A percentile compares a stretch with the other conserved stretches of the same genome.
phyloP scores from a whole-genome alignment of 2,329 filamentous ascomycete species.

The Neopestalotiopsis clavispora region DNA sequence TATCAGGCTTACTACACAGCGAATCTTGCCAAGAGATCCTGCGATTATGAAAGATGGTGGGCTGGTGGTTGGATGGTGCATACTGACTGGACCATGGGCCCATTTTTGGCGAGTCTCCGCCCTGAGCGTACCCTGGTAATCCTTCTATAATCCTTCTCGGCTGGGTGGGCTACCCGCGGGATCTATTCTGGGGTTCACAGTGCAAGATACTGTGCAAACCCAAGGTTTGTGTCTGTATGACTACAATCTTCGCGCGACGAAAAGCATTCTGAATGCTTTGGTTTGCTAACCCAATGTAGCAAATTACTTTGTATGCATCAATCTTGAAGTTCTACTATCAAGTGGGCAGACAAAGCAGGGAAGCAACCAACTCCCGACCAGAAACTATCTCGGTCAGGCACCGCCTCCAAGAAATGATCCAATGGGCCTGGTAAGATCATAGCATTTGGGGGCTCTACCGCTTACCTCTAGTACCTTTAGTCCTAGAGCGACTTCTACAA shows the following conservation, averaged over 20 bases:
- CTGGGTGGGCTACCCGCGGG: not conserved
- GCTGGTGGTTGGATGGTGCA: not conserved
- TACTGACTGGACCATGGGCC: not conserved
- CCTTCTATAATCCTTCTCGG: not conserved
- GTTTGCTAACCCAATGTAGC: not conserved
- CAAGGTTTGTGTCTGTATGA: not conserved
- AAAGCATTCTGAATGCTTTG: not conserved
- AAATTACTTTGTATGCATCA: not conserved
- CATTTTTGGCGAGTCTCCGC: not conserved
- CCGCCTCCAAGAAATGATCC: not conserved
- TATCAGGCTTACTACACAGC: not conserved
- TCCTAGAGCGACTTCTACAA: not conserved
- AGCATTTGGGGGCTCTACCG: not conserved
- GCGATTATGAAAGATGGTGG: not conserved
- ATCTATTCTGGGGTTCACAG: not conserved
- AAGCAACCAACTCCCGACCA: not conserved
- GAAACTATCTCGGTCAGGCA: not conserved
- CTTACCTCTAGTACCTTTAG: not conserved
- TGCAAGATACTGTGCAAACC: not conserved
- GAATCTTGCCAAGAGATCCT: not conserved
- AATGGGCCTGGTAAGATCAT: not conserved
- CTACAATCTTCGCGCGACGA: not conserved
- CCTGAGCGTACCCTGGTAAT: not conserved
- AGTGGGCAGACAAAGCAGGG: not conserved
- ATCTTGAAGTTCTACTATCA: not conserved